Evolutionary conservation across 2,329 filamentous ascomycete genomes (phyloP).

Genomic region (Neonectria magnoliae): DNA sequence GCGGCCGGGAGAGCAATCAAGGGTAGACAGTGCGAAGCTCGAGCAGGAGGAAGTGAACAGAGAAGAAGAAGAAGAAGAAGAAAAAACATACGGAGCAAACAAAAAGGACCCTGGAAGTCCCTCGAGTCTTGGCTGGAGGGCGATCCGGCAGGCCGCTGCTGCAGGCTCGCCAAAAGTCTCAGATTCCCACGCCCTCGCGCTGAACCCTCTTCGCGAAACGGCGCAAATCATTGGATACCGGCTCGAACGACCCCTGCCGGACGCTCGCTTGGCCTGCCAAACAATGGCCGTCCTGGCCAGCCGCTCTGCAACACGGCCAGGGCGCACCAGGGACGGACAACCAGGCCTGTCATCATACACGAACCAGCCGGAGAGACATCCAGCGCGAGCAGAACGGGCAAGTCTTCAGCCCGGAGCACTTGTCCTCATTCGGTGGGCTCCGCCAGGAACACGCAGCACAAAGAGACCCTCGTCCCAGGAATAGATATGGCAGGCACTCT

Average conservation of each 20-base stretch:
- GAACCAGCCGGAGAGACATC: neutral
- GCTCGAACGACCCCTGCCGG: slow-evolving; percentile 27
- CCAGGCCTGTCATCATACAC: neutral
- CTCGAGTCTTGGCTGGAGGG: neutral
- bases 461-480: slow-evolving; percentile 2
- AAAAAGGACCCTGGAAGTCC: neutral
- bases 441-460: neutral
- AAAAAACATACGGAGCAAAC: slow-evolving; percentile 1
- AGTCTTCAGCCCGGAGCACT: neutral
- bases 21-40: neutral
- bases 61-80: too few relatives aligned
- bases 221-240: slow-evolving; percentile 33
- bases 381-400: neutral
- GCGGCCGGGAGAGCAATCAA: slow-evolving; percentile 11
- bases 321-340: neutral
- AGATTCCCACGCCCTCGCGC: slow-evolving; percentile 9
- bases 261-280: slow-evolving; percentile 40
- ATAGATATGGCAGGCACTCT: neutral
- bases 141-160: neutral
- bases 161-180: slow-evolving; percentile 14
- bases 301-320: slow-evolving; percentile 18
- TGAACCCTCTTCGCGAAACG: slow-evolving; percentile 33
- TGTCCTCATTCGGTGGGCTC: slow-evolving; percentile 8
- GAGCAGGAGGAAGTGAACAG: neutral
- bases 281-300: slow-evolving; percentile 27